Base-by-base conservation (phyloP, 1,284 basidiomycete species). In the Xerocomus nothofagi region DNA sequence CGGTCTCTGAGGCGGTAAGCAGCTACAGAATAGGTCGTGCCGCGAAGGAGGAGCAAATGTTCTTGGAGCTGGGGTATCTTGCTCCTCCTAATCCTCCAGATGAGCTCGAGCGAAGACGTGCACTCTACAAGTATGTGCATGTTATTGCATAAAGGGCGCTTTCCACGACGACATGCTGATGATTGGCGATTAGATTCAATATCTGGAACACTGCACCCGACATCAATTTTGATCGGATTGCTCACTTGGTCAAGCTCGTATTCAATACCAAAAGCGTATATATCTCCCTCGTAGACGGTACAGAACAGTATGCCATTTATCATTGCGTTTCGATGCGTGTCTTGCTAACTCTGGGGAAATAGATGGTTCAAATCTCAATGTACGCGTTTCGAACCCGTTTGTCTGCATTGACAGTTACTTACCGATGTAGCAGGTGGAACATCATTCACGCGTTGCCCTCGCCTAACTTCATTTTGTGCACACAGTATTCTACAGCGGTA, bases 211-310 rank as follows among this genome's bases (percentile, higher is more conserved):
- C 91, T 0, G 82, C 83, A 15, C 77, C 85, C 15, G 93, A 98
- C 65, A 74, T 82, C 57, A 96, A 96, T 66, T 97, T 98, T 66
- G 93, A 97, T 68, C 82, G 94, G 18, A 95, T 98, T 55, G 86
- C 80, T 57, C 91, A 81, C 75, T 78, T 98, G 41, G 90, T 89
- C 46, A 96, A 95, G 72, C 75, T 98, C 26, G 94, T 98, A 12
- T 97, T 98, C 72, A 90, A 83, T 63, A 91, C 92, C 1, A 91
- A 91, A 63, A 83, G 89, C 21, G 93, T 95, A 5, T 68, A 86
- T 17, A 88, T 98, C 34, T 83, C 87, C 5, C 72, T 97, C 34
- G 78, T 95, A 12, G 93, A 95, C 65, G 82, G 82, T 27, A 84
- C 85, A 44, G 84, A 88, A 52, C 88, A 93, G 82, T 90, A 66